phyloP scores from a whole-genome alignment of 208 protist genomes.

The Angomonas deanei region DNA sequence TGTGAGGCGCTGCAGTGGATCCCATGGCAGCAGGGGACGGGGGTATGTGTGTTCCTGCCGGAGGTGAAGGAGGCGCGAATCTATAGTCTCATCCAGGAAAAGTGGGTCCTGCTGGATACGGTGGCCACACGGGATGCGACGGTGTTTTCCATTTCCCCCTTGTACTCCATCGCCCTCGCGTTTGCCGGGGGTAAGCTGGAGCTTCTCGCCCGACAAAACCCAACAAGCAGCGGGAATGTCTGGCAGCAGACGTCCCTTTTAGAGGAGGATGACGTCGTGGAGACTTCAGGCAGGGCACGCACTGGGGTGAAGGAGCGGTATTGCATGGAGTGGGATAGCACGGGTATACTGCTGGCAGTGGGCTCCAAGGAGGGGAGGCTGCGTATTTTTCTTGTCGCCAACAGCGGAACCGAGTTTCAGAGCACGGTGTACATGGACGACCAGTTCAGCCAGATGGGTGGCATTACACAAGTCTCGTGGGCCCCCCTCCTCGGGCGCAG shows the following conservation, averaged over 20 bases:
- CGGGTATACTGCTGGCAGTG: slow-evolving; percentile 52
- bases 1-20: slow-evolving; percentile 74
- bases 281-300: too few relatives aligned
- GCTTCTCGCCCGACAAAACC: slow-evolving; percentile 26
- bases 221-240: background rate
- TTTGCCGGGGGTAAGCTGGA: slow-evolving; percentile 39
- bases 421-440: slow-evolving; percentile 22
- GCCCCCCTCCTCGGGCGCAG: slow-evolving; percentile 68
- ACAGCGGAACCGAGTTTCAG: slow-evolving; percentile 26
- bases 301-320: slow-evolving; percentile 34
- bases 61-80: slow-evolving; percentile 47
- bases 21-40: slow-evolving; percentile 81
- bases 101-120: slow-evolving; percentile 62
- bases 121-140: slow-evolving; percentile 42
- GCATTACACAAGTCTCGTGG: slow-evolving; percentile 60
- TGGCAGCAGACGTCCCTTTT: background rate
- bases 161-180: slow-evolving; percentile 70
- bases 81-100: slow-evolving; percentile 74
- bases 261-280: background rate
- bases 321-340: slow-evolving; percentile 61
- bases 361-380: slow-evolving; percentile 43
- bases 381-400: slow-evolving; percentile 38
- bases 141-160: slow-evolving; percentile 50
- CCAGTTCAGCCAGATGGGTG: background rate
- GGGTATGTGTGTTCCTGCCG: slow-evolving; percentile 51